Evolutionary conservation across 441 rosid species (phyloP), one percentile per base, ranked within the genome.

Genomic region (Arabidopsis hybrid): DNA sequence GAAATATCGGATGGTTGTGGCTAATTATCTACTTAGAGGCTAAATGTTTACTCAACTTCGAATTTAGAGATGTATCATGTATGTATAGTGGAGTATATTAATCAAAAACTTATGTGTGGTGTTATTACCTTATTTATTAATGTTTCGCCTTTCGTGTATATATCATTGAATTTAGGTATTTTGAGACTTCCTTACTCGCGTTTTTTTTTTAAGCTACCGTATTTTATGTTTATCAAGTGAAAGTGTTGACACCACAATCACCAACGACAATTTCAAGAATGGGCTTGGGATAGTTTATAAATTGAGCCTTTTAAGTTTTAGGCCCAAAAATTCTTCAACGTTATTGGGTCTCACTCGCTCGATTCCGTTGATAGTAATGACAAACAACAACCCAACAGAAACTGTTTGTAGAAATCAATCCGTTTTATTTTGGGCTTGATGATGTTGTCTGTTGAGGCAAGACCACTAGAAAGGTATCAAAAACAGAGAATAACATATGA

Each of bases 271-370:
- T 21, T 13, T 4, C 6, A n/a, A 31, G 1, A 31, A 10, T 14
- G 60, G 40, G 40, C 60, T 56, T 32, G 61, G 17, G 42, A 31
- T 55, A 31, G 60, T 32, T 8, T 26, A 12, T 26, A 53, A 53
- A 53, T 21, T 21, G 26, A 0, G 26, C 26, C 26, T 21, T 21
- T 21, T 21, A 21, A 21, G 26, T 4, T 31, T 4, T 4, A 4
- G 39, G 39, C 39, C 60, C 26, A 21, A 21, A 21, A 0, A 21
- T 21, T 32, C 39, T 21, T 55, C 7, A 55, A 32, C 9, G 32
- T 4, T 31, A 39, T 39, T 45, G 35, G 57, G 58, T 53, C 35
- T 50, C 13, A 46, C 14, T 46, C 18, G 18, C 8, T 14, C 4
- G 17, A n/a, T 4, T 45, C 8, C 49, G 50, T 46, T 46, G 7